These are phyloP conservation scores for Exophiala sp. DNA, from an alignment of 2,329 filamentous ascomycete species.

Conservation along the genomic window DNA sequence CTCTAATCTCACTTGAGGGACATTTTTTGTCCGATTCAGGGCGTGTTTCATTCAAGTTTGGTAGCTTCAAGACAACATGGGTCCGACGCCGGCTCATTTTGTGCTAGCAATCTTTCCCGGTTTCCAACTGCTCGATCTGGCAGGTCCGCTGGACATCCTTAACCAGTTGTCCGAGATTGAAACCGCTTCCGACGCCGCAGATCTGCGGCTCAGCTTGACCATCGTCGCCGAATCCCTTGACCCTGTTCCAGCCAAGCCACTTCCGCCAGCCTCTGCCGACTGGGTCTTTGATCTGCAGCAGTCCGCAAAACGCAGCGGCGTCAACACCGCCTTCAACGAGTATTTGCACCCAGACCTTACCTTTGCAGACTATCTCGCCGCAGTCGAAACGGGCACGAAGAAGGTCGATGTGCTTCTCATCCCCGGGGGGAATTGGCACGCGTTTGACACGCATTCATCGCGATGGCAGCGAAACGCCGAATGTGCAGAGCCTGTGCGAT, in stretches of 20 bases:
- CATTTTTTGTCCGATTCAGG: too few relatives aligned
- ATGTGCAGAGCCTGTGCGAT: constrained; percentile 19
- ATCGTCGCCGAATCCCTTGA: constrained; percentile 32
- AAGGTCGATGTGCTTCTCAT: constrained; percentile 55
- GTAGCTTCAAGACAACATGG: constrained; percentile 6
- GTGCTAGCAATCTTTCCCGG: constrained; percentile 35
- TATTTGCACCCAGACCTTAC: constrained; percentile 49
- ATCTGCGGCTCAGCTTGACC: constrained; percentile 30
- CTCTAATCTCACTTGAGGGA: too few relatives aligned
- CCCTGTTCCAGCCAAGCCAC: constrained; percentile 32
- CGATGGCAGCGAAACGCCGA: constrained; percentile 16
- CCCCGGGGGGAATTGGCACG: constrained; percentile 55
- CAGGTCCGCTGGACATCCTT: constrained; percentile 46
- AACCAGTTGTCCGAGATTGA: constrained; percentile 30
- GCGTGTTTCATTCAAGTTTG: too few relatives aligned
- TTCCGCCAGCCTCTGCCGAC: constrained; percentile 14
- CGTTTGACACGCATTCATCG: constrained; percentile 25
- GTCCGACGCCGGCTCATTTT: constrained; percentile 14
- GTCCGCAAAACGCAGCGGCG: constrained; percentile 18
- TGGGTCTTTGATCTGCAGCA: constrained; percentile 22
- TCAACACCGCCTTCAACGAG: constrained; percentile 32
- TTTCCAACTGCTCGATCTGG: constrained; percentile 40
- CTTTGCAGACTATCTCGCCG: constrained; percentile 14
- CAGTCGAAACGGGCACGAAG: constrained; percentile 1
- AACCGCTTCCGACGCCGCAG: too few relatives aligned